Evolutionary conservation across 1,139 yeast species (phyloP).

Genomic region (Sugiyamaella neomexicana): DNA sequence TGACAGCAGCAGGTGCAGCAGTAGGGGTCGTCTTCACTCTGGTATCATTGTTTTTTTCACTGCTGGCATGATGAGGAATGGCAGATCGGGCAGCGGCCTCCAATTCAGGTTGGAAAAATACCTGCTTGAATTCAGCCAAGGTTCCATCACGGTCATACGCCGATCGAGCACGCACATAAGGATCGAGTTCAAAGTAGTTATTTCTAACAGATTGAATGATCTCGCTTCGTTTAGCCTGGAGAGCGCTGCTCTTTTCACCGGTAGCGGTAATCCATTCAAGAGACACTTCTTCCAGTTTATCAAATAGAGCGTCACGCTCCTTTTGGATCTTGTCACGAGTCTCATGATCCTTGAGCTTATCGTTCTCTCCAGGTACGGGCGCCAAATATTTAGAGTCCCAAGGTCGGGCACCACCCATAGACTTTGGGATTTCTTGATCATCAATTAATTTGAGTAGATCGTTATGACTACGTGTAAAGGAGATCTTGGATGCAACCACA

Average conservation of each 20-base stretch:
- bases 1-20: constrained; percentile 20
- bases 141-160: constrained; percentile 62
- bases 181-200: constrained; percentile 66
- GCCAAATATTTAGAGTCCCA: constrained; percentile 55
- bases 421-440: constrained; percentile 54
- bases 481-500: constrained; percentile 77
- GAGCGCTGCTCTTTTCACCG: constrained; percentile 46
- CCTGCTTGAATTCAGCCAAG: constrained; percentile 35
- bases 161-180: constrained; percentile 68
- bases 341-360: constrained; percentile 45
- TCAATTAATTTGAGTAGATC: constrained; percentile 63
- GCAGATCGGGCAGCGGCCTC: constrained; percentile 21
- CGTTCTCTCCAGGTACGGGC: constrained; percentile 56
- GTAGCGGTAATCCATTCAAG: constrained; percentile 60
- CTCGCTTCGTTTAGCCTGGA: constrained; percentile 49
- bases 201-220: constrained; percentile 52
- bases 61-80: constrained; percentile 1
- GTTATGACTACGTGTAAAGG: constrained; percentile 61
- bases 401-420: constrained; percentile 65
- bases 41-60: constrained; percentile 15
- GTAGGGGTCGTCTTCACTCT: constrained; percentile 20
- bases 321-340: constrained; percentile 45
- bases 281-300: constrained; percentile 57
- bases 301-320: constrained; percentile 52
- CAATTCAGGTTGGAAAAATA: constrained; percentile 20